Evolutionary conservation across 225 moss, liverwort and hornwort genomes (phyloP), one percentile per base, ranked within the genome.

Genomic region (Anthoceros angustus): DNA sequence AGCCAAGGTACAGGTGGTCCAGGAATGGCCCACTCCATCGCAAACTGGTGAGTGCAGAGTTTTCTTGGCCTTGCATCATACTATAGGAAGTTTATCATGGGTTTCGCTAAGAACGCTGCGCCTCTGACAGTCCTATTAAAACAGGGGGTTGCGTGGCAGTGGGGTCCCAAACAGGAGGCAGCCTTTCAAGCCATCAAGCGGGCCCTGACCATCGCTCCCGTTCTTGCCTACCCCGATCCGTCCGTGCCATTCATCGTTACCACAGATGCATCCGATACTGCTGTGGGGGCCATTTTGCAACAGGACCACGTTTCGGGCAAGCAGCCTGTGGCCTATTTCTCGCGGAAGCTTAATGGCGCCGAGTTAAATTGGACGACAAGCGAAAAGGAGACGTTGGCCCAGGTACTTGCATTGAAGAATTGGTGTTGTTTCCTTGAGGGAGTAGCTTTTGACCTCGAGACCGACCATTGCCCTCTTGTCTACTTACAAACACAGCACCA

Each of bases 1-100:
- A 7, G 6, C 21, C 4, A 70, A 63, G 42, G 41, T 63, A 0
- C 24, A 40, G 12, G 63, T 63, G 10, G 11, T 69, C 4, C 2
- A 63, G 25, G 12, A 42, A 12, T 70, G 63, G 69, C n/a, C 20
- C 2, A 6, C 12, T 24, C 69, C 62, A 9, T 1, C 20, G 0
- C 21, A 0, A 0, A 40, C 41, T 26, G 45, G 64, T 0, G 70
- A 26, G 8, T 70, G 0, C 41, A 46, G n/a, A 43, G 63, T 0
- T 70, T 70, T 46, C 41, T 70, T 9, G 70, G 70, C 14, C 43
- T 70, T 6, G 42, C 63, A 3, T 40, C 40, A 6, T 70, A 63
- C 14, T 70, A 70, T 18, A 5, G 70, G 40, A 5, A 26, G 40
- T 70, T 64, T 39, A 63, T 70, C 5, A 9, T n/a, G 21, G 8